Evolutionary conservation across 345 rosid species (phyloP), one percentile per base, ranked within the genome.

Genomic region (Gossypium longicalyx): DNA sequence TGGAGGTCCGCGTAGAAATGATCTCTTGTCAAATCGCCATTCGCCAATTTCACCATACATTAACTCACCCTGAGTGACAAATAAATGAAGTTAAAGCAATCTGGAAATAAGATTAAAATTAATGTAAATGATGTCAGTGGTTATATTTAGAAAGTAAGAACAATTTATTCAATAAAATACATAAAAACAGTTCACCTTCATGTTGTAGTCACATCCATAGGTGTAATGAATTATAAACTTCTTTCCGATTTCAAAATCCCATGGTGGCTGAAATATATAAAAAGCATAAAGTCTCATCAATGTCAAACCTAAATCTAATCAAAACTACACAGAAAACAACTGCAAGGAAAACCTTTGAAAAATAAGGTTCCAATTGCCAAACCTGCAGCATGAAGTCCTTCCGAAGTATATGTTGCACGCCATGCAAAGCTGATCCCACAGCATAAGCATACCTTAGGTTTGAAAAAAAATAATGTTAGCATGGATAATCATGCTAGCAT

Each of bases 321-420:
- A 49, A 19, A 72, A 74, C 47, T 51, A 27, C 16, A 17, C 34
- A 11, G 25, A 9, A 70, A 70, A 52, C 2, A 29, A 52, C 17
- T 6, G 3, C 53, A 3, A 17, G 1, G 27, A 38, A 69, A 69
- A 16, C 41, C 9, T 27, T 70, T n/a, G 65, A 15, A 60, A 67
- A 13, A 52, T 23, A 29, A 17, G 59, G 27, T 56, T 71, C 62
- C 71, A 66, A 75, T 22, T 60, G 72, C 62, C 71, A 66, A 75
- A 96, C 99, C 99, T 96, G 99, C 70, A 93, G 80, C 99, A 96
- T 96, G 51, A 96, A 96, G 85, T 96, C 97, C 74, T 89, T 88
- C 7, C 85, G 87, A 56, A 96, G 93, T 67, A 89, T 84, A 82
- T 93, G 98, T 53, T 85, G 89, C 72, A 96, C 95, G 3, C 93